These are phyloP conservation scores for Zelonia costaricensis DNA, from an alignment of 208 protist genomes.

Conservation along the genomic window DNA sequence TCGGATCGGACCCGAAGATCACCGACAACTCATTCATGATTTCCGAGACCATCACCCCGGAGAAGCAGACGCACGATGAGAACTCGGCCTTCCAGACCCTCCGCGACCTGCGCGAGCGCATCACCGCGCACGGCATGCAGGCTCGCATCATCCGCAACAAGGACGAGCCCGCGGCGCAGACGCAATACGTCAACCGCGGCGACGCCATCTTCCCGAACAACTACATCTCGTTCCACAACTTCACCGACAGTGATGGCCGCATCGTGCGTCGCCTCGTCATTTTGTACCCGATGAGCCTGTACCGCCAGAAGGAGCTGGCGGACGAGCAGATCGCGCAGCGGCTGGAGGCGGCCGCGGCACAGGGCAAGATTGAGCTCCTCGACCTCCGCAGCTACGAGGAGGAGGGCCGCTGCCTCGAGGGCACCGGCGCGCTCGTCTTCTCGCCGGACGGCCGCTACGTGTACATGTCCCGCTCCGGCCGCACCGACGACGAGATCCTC, in stretches of 20 bases:
- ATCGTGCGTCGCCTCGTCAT: slow-evolving; percentile 69
- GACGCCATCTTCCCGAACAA: slow-evolving; percentile 71
- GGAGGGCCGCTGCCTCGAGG: slow-evolving; percentile 55
- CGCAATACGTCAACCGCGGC: slow-evolving; percentile 44
- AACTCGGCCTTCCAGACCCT: slow-evolving; percentile 32
- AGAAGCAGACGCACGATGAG: slow-evolving; percentile 32
- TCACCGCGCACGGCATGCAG: slow-evolving; percentile 29
- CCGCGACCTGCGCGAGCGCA: slow-evolving; percentile 25
- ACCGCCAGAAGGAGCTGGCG: slow-evolving; percentile 63
- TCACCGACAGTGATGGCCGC: slow-evolving; percentile 55
- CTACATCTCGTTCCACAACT: slow-evolving; percentile 80
- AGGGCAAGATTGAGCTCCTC: slow-evolving; percentile 56
- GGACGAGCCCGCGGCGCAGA: slow-evolving; percentile 27
- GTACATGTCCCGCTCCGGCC: slow-evolving; percentile 80
- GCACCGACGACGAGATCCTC: slow-evolving; percentile 67
- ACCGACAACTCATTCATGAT: slow-evolving; percentile 49
- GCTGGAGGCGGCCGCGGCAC: slow-evolving; percentile 34
- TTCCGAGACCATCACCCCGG: slow-evolving; percentile 25
- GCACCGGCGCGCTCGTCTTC: slow-evolving; percentile 69
- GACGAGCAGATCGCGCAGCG: slow-evolving; percentile 52
- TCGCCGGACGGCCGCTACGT: slow-evolving; percentile 67
- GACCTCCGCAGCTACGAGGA: slow-evolving; percentile 70
- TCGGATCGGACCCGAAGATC: slow-evolving; percentile 42
- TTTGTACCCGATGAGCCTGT: slow-evolving; percentile 81
- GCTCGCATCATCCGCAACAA: slow-evolving; percentile 33